phyloP scores from a whole-genome alignment of 1,139 yeast genomes.

The Arxiozyma slooffiae region DNA sequence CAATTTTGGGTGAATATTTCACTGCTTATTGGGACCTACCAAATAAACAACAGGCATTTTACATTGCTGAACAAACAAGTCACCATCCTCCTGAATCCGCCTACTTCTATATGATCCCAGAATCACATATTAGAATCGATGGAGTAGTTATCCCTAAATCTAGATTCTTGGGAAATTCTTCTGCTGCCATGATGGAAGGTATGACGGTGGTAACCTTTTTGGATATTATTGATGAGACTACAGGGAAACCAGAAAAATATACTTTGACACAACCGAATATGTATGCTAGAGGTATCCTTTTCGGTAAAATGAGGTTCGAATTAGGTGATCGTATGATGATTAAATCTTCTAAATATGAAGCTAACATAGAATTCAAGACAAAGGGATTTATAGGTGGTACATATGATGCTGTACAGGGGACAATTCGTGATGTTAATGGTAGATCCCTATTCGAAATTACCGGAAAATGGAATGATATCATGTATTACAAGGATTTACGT shows the following conservation, averaged over 20 bases:
- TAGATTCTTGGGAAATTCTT: slow-evolving; percentile 83
- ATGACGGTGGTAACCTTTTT: slow-evolving; percentile 61
- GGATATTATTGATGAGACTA: slow-evolving; percentile 39
- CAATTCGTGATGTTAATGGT: slow-evolving; percentile 44
- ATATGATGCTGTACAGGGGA: slow-evolving; percentile 81
- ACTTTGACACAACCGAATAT: slow-evolving; percentile 86
- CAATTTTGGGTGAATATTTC: slow-evolving; percentile 84
- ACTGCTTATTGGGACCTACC: slow-evolving; percentile 88
- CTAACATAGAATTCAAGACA: slow-evolving; percentile 87
- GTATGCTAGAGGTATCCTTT: slow-evolving; percentile 87
- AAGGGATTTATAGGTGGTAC: slow-evolving; percentile 91
- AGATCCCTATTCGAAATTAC: slow-evolving; percentile 54
- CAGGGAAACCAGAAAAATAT: slow-evolving; percentile 51
- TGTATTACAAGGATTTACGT: slow-evolving; percentile 51
- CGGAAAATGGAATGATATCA: slow-evolving; percentile 91
- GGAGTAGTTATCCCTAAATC: slow-evolving; percentile 85
- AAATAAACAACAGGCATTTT: slow-evolving; percentile 61
- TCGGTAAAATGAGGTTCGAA: slow-evolving; percentile 83
- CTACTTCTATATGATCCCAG: slow-evolving; percentile 81
- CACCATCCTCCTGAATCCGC: slow-evolving; percentile 99
- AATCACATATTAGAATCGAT: slow-evolving; percentile 70
- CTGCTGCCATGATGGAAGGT: slow-evolving; percentile 97
- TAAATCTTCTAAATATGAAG: slow-evolving; percentile 52
- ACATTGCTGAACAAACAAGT: slow-evolving; percentile 86
- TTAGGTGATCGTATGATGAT: slow-evolving; percentile 83